Percentiles rank a stretch among this genome's conserved stretches.
Evolutionary conservation across 2,329 filamentous ascomycete genomes (phyloP).

Genomic region (Pseudogymnoascus sp.): DNA sequence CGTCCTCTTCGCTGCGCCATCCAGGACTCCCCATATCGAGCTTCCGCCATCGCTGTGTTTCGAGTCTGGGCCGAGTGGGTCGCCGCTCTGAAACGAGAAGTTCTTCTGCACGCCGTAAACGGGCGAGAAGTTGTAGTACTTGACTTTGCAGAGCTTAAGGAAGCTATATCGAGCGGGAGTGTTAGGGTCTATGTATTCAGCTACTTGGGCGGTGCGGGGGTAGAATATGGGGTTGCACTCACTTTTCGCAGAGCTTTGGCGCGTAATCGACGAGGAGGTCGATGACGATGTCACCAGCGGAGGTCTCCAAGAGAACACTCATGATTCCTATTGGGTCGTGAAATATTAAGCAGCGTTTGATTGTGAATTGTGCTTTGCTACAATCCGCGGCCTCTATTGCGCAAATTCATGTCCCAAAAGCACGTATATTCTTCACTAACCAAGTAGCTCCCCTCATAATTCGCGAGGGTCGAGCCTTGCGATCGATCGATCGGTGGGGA

Average conservation of each 20-base stretch:
- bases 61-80: constrained; percentile 80
- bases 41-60: constrained; percentile 82
- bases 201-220: constrained; percentile 23
- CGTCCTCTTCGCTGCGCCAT: constrained; percentile 60
- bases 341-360: background rate
- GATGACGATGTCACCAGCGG: constrained; percentile 86
- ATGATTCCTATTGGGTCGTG: constrained; percentile 38
- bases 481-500: background rate
- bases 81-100: constrained; percentile 94
- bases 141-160: constrained; percentile 95
- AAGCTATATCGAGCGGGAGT: constrained; percentile 55
- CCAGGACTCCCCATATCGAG: constrained; percentile 81
- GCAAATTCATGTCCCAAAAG: background rate
- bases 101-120: constrained; percentile 87
- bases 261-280: constrained; percentile 84
- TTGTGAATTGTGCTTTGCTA: background rate
- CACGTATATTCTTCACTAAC: background rate
- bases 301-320: constrained; percentile 93
- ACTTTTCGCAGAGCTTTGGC: constrained; percentile 93
- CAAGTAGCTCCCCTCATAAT: constrained; percentile 7
- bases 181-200: constrained; percentile 49
- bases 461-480: background rate
- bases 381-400: background rate
- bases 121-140: constrained; percentile 98
- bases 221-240: constrained; percentile 34